Conservation (phyloP, 768 basidiomycete species). For the Leccinum barrowsii region DNA sequence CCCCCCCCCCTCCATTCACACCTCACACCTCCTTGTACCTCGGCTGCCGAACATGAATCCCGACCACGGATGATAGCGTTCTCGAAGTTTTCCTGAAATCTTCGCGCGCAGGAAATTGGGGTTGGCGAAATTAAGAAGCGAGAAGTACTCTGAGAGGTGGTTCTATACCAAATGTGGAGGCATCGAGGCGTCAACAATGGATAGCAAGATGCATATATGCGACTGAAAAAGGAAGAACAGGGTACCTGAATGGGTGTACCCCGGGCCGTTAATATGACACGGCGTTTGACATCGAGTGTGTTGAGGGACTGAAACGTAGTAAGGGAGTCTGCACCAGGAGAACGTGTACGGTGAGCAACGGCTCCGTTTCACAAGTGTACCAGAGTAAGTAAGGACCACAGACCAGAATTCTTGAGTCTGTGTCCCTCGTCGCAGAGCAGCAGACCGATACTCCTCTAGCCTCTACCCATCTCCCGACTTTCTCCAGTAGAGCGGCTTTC, state of each 20-base stretch:
- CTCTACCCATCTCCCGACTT: slow-evolving; percentile 85
- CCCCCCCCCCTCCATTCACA: slow-evolving; percentile 63
- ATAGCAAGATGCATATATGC: slow-evolving; percentile 3
- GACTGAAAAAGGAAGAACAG: background rate
- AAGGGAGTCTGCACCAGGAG: slow-evolving; percentile 57
- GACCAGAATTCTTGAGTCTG: slow-evolving; percentile 92
- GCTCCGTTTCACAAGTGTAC: background rate
- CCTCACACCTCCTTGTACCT: slow-evolving; percentile 61
- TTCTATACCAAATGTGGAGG: slow-evolving; percentile 48
- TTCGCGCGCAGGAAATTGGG: slow-evolving; percentile 82
- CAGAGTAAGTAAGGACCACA: slow-evolving; percentile 16
- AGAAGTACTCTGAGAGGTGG: slow-evolving; percentile 92
- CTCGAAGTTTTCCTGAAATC: slow-evolving; percentile 95
- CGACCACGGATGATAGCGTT: slow-evolving; percentile 86
- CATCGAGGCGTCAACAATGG: background rate
- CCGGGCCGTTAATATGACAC: slow-evolving; percentile 74
- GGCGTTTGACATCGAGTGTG: slow-evolving; percentile 77
- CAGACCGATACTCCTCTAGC: slow-evolving; percentile 86
- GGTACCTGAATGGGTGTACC: slow-evolving; percentile 87
- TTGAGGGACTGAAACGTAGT: slow-evolving; percentile 80
- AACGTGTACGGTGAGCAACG: background rate
- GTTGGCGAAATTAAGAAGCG: slow-evolving; percentile 89
- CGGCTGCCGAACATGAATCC: slow-evolving; percentile 80
- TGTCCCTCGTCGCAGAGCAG: slow-evolving; percentile 98
- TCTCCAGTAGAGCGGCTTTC: slow-evolving; percentile 74